Conservation (phyloP, 768 basidiomycete species). For the Coprinopsis sp. region DNA sequence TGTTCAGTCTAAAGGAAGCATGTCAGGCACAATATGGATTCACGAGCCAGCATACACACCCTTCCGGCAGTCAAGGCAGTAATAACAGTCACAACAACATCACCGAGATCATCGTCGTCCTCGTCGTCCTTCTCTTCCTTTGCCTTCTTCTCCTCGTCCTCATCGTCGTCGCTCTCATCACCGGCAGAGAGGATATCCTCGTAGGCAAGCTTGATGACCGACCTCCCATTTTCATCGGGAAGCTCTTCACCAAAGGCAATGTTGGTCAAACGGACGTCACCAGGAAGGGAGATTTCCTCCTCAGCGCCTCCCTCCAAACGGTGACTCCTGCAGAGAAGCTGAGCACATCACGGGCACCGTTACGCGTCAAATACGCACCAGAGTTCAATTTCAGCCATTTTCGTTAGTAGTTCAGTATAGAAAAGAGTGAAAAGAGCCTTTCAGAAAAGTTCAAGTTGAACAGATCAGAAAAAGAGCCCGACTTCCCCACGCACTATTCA, state of each 20-base stretch:
- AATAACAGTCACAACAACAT: constrained; percentile 50
- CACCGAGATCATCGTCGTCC: too few relatives aligned
- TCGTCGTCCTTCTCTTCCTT: constrained; percentile 36
- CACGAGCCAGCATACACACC: constrained; percentile 36
- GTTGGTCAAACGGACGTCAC: constrained; percentile 78
- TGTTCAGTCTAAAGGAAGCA: constrained; percentile 64
- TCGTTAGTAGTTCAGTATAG: constrained; percentile 23
- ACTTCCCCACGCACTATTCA: too few relatives aligned
- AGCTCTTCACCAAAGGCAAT: constrained; percentile 74
- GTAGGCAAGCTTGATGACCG: constrained; percentile 66
- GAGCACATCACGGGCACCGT: constrained; percentile 5
- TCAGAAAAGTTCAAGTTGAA: constrained; percentile 14
- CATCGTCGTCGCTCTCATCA: constrained; percentile 42
- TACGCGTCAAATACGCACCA: constrained; percentile 50
- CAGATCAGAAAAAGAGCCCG: constrained; percentile 14
- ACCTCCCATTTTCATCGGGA: constrained; percentile 52
- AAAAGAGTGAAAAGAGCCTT: constrained; percentile 12
- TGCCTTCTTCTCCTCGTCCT: constrained; percentile 35
- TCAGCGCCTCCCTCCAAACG: constrained; percentile 54
- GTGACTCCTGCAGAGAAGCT: constrained; percentile 47
- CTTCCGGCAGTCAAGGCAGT: constrained; percentile 80
- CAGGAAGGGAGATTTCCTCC: constrained; percentile 52
- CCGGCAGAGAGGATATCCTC: constrained; percentile 30
- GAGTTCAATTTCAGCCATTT: constrained; percentile 59
- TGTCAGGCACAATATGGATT: background rate